These are phyloP conservation scores for Dillenia turbinata DNA, from an alignment of 164 flowering plant genomes.

Conservation along the genomic window DNA sequence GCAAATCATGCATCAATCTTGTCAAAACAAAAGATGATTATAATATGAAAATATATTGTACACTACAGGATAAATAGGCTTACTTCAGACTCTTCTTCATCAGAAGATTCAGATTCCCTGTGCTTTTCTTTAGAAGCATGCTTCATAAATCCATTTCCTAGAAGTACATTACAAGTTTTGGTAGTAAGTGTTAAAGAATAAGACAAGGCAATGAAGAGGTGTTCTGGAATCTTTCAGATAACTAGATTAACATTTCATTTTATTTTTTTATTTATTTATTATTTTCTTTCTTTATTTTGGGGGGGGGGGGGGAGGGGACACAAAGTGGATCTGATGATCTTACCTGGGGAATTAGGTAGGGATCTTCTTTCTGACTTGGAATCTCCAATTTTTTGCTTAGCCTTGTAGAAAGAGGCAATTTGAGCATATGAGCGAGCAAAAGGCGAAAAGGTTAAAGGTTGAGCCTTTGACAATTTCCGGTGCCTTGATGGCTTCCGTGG, in stretches of 20 bases:
- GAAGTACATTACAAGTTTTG: background rate
- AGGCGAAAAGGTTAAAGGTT: slow-evolving; percentile 47
- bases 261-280: background rate
- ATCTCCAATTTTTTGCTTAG: slow-evolving; percentile 16
- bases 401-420: slow-evolving; percentile 19
- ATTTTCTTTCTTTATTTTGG: too few species aligned
- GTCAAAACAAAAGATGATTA: background rate
- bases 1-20: background rate
- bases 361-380: slow-evolving; percentile 6
- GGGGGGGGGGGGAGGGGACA: background rate
- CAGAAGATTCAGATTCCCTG: slow-evolving; percentile 37
- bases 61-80: slow-evolving; percentile 11
- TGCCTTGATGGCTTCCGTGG: slow-evolving; percentile 33
- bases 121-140: slow-evolving; percentile 16
- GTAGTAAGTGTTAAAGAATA: background rate
- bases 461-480: slow-evolving; percentile 14
- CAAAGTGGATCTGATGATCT: background rate
- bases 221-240: too few species aligned
- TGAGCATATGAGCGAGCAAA: slow-evolving; percentile 50
- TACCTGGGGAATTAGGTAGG: slow-evolving; percentile 30
- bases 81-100: slow-evolving; percentile 54
- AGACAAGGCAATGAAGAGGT: background rate
- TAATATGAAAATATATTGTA: slow-evolving; percentile 1
- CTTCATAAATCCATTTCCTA: slow-evolving; percentile 22
- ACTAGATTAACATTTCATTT: too few species aligned